Percentiles rank a stretch among this genome's conserved stretches.
Evolutionary conservation across 305 asterid genomes (phyloP).

Genomic region (Solanum hybrid): DNA sequence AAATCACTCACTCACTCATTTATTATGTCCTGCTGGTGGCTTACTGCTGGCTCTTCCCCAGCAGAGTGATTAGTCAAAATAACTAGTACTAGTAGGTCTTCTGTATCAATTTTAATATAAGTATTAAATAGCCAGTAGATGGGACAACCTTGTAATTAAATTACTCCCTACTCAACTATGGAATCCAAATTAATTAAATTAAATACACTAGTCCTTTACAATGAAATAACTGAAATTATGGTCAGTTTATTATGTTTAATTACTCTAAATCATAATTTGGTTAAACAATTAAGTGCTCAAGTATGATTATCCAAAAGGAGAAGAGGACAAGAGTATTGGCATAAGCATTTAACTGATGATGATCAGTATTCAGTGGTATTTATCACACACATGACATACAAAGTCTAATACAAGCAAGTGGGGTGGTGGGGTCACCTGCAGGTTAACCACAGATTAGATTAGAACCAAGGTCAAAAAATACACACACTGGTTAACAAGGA

Average conservation of each 20-base stretch:
- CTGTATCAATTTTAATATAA: neutral
- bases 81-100: neutral
- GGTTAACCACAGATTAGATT: constrained; percentile 27
- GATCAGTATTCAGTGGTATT: neutral
- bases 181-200: neutral
- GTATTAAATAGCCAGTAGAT: neutral
- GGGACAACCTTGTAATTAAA: neutral
- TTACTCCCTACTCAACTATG: neutral
- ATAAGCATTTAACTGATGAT: neutral
- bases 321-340: neutral
- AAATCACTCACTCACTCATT: neutral
- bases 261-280: neutral
- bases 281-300: neutral
- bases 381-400: constrained; percentile 6
- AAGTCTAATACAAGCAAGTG: neutral
- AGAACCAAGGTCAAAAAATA: constrained; percentile 27
- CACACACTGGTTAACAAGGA: constrained; percentile 45
- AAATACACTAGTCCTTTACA: neutral
- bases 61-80: neutral
- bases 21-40: neutral
- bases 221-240: neutral
- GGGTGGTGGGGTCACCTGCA: constrained; percentile 12
- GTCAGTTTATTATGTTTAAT: neutral
- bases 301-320: neutral
- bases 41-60: neutral